These are phyloP conservation scores for Botryotinia narcissicola DNA, from an alignment of 2,329 filamentous ascomycete species.

Conservation along the genomic window DNA sequence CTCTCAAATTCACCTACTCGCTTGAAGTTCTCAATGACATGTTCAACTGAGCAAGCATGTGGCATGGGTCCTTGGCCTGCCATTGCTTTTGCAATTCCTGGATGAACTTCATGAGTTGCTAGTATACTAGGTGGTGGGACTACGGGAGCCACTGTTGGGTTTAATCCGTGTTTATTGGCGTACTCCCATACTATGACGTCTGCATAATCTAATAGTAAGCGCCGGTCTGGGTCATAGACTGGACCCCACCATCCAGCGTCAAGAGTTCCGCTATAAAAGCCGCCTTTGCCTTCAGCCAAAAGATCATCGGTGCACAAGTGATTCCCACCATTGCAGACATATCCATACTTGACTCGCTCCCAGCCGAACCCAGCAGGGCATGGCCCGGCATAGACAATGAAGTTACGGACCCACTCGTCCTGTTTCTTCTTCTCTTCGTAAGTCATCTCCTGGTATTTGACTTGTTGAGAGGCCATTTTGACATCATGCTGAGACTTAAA, in stretches of 20 bases:
- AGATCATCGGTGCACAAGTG: constrained; percentile 28
- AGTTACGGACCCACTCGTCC: constrained; percentile 26
- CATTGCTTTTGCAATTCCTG: constrained; percentile 7
- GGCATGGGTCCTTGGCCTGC: not conserved
- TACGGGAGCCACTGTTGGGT: not conserved
- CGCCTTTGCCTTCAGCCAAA: constrained; percentile 29
- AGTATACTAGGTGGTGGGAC: not conserved
- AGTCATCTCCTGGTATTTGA: constrained; percentile 18
- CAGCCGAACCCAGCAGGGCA: constrained; percentile 24
- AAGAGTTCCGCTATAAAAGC: constrained; percentile 18
- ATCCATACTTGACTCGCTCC: constrained; percentile 25
- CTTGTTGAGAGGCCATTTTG: constrained; percentile 27
- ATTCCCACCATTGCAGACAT: constrained; percentile 25
- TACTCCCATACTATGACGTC: not conserved
- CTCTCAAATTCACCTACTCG: not conserved
- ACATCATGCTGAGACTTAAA: constrained; percentile 15
- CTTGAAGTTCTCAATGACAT: not conserved
- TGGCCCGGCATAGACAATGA: constrained; percentile 15
- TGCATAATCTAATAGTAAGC: not conserved
- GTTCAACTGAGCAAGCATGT: not conserved
- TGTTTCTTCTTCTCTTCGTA: constrained; percentile 24
- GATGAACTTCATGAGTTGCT: not conserved
- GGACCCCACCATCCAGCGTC: constrained; percentile 13
- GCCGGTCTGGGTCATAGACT: fast-evolving
- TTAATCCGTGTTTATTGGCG: not conserved